Percentiles rank a stretch among this genome's conserved stretches.
Evolutionary conservation across 73 alveolate genomes (phyloP).

Genomic region (Paramecium bursaria): DNA sequence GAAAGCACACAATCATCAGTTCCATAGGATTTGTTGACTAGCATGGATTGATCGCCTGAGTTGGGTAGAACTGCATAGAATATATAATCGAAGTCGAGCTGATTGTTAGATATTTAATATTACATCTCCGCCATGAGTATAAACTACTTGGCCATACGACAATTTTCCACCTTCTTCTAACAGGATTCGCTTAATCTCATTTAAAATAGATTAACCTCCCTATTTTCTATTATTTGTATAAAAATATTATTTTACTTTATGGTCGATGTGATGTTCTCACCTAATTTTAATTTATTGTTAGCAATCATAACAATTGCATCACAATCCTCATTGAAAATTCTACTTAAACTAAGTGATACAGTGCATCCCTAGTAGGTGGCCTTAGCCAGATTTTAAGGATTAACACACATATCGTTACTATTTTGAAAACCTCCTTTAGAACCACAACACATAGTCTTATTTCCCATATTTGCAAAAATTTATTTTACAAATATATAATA

Average conservation of each 20-base stretch:
- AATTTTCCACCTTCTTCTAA: conserved; percentile 52
- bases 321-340: conserved; percentile 11
- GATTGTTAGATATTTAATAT: not conserved
- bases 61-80: conserved; percentile 45
- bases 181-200: conserved; percentile 8
- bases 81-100: conserved; percentile 35
- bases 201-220: not conserved
- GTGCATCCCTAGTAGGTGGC: conserved; percentile 28
- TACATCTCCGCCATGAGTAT: conserved; percentile 60
- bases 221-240: conserved; percentile 3
- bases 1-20: not conserved
- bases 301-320: not conserved
- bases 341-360: conserved; percentile 10
- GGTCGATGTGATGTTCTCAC: not conserved
- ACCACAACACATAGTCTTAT: conserved; percentile 31
- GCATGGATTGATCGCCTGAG: not conserved
- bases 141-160: conserved; percentile 3
- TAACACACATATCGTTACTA: not conserved
- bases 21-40: not conserved
- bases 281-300: conserved; percentile 1
- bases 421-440: not conserved
- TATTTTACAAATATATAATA: not conserved
- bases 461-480: conserved; percentile 9
- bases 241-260: not conserved
- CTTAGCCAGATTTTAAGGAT: conserved; percentile 17